phyloP scores from a whole-genome alignment of 2,329 filamentous ascomycete genomes.

The Aureobasidium sp. region DNA sequence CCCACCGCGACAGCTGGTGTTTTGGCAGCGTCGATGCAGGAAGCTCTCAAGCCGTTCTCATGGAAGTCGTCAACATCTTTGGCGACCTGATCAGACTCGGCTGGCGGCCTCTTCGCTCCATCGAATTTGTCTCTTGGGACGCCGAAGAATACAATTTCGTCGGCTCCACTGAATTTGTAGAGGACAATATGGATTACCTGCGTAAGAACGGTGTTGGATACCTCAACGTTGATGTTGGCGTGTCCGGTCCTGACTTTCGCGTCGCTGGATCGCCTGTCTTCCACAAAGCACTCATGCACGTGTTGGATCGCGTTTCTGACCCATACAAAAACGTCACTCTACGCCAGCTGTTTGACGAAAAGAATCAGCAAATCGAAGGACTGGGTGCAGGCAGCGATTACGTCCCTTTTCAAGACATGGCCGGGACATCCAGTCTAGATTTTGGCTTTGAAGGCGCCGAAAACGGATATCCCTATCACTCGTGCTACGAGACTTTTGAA shows the following conservation, averaged over 20 bases:
- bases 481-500: conserved; percentile 82
- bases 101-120: conserved; percentile 88
- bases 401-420: conserved; percentile 84
- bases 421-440: conserved; percentile 80
- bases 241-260: conserved; percentile 66
- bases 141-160: conserved; percentile 87
- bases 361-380: conserved; percentile 54
- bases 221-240: conserved; percentile 80
- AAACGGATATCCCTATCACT: conserved; percentile 61
- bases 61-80: conserved; percentile 81
- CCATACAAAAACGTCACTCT: conserved; percentile 66
- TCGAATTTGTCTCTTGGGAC: conserved; percentile 97
- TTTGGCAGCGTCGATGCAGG: conserved; percentile 82
- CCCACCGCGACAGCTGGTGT: conserved; percentile 88
- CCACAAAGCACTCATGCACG: conserved; percentile 61
- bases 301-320: conserved; percentile 68
- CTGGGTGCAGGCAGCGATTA: conserved; percentile 75
- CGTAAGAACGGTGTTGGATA: conserved; percentile 75
- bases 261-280: conserved; percentile 79
- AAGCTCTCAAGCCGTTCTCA: conserved; percentile 81
- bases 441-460: conserved; percentile 64
- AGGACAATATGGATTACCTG: conserved; percentile 68
- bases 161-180: conserved; percentile 91
- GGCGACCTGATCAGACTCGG: conserved; percentile 68
- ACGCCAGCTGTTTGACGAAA: conserved; percentile 66